Percentiles rank a stretch among this genome's conserved stretches.
Evolutionary conservation across 768 basidiomycete species (phyloP).

Genomic region (Podaxis sp.): DNA sequence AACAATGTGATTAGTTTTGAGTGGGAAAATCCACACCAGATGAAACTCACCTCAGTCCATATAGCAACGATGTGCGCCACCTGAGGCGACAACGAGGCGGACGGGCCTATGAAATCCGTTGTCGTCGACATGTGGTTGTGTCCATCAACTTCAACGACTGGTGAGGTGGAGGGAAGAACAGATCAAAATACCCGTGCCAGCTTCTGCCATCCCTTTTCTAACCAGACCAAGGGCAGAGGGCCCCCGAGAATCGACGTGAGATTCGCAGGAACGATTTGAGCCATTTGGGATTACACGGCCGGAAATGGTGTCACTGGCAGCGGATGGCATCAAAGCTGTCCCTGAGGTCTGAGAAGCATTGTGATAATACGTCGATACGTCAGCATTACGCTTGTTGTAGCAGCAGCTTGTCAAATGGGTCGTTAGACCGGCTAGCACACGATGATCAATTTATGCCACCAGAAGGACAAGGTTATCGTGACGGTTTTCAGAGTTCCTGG

Average conservation of each 20-base stretch:
- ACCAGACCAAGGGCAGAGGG: neutral
- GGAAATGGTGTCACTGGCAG: neutral
- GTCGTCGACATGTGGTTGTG: constrained; percentile 4
- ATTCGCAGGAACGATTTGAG: neutral
- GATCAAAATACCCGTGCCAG: neutral
- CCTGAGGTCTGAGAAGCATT: neutral
- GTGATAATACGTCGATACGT: too few species aligned
- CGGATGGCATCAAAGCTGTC: neutral
- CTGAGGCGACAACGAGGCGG: constrained; percentile 7
- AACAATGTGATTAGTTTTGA: neutral
- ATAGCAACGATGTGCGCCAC: constrained; percentile 17
- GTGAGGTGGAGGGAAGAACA: neutral
- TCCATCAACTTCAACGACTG: constrained; percentile 5
- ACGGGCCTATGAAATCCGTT: neutral
- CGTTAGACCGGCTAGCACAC: neutral
- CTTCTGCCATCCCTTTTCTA: constrained; percentile 9
- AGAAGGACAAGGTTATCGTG: neutral
- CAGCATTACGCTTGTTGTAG: too few species aligned
- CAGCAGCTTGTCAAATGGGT: too few species aligned
- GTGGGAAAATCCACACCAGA: neutral
- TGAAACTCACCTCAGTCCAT: constrained; percentile 19
- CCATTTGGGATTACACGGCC: neutral
- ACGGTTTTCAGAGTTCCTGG: neutral
- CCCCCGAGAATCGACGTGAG: constrained; percentile 2
- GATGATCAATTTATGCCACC: neutral